Base-by-base conservation (phyloP, 139 green algal genomes). In the Diplosphaera chodatii region DNA sequence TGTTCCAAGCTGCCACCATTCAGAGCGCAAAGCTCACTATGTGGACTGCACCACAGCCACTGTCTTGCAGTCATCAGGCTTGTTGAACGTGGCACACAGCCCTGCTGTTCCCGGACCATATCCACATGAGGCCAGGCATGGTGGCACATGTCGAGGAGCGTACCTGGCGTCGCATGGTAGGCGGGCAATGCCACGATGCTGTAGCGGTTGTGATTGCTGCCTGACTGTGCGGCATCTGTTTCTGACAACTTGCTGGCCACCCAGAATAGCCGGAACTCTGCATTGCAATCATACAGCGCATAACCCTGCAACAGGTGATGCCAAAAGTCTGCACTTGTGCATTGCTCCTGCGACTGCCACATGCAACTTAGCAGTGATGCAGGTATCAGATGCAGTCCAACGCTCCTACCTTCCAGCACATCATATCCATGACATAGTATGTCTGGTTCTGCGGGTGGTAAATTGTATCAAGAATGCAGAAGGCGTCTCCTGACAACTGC, bases 201-300 rank as follows among this genome's bases (percentile, higher is more conserved):
- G 40, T 78, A 76, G 55, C 66, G 66, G 64, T 68, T 63, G 68
- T 28, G 1, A 55, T 67, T 63, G 56, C 72, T 65, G 32, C 18
- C 68, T 55, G 70, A 15, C 21, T n/a, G 31, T 48, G 63, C 27
- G n/a, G 29, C 23, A 18, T 64, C 78, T 4, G 32, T 72, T 77
- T 95, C 86, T 4, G 66, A 69, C 28, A 96, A 75, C 75, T 93
- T 92, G 48, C 55, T 64, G 3, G 74, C 32, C 27, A 90, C 66
- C 91, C 91, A 96, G 59, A 84, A 94, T 21, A 87, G 56, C 0
- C 94, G 74, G 72, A 97, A 98, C 82, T 97, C 91, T 23, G 88
- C 78, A 1, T 81, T 74, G 66, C 90, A 96, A 70, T 93, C 85
- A 56, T 88, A 88, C 64, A 98, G 67, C 4, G 73, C 76, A 64